Percentiles rank a stretch among this genome's conserved stretches.
Conservation (phyloP, 139 green algal species). For the Medakamo hakoo region DNA sequence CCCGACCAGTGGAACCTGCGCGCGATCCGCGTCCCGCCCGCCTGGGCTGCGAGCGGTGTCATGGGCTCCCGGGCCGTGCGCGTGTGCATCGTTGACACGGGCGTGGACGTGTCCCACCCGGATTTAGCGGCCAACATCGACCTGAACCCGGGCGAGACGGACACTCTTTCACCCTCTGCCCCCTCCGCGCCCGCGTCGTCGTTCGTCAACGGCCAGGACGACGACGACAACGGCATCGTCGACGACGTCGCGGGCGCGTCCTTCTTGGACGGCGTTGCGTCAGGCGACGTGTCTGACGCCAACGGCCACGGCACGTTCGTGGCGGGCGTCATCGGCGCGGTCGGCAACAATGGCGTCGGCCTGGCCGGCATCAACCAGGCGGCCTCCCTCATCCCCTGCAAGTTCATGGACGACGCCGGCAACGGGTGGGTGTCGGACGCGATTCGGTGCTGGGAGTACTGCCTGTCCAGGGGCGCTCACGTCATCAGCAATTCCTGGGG, state of each 20-base stretch:
- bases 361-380: conserved; percentile 2
- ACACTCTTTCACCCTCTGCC: too few relatives aligned
- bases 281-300: conserved; percentile 9
- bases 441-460: conserved; percentile 21
- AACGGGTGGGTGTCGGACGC: conserved; percentile 18
- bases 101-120: conserved; percentile 35
- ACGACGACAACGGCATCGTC: conserved; percentile 41
- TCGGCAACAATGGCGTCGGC: conserved; percentile 9
- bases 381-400: not conserved
- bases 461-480: conserved; percentile 12
- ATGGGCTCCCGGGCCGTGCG: conserved; percentile 17
- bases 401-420: conserved; percentile 18
- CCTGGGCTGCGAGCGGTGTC: conserved; percentile 7
- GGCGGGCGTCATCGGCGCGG: conserved; percentile 28
- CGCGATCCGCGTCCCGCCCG: conserved; percentile 1
- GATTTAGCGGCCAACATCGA: conserved; percentile 42
- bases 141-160: conserved; percentile 34
- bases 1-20: conserved; percentile 17
- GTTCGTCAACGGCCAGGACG: conserved; percentile 34
- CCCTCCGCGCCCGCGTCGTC: too few relatives aligned
- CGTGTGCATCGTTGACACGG: conserved; percentile 55
- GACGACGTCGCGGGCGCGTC: not conserved
- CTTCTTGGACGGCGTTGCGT: not conserved
- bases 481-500: conserved; percentile 29
- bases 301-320: conserved; percentile 33